A percentile compares a stretch with the other conserved stretches of the same genome.
phyloP scores from a whole-genome alignment of 148 eudicot genomes.

The Camellia lanceoleosa region DNA sequence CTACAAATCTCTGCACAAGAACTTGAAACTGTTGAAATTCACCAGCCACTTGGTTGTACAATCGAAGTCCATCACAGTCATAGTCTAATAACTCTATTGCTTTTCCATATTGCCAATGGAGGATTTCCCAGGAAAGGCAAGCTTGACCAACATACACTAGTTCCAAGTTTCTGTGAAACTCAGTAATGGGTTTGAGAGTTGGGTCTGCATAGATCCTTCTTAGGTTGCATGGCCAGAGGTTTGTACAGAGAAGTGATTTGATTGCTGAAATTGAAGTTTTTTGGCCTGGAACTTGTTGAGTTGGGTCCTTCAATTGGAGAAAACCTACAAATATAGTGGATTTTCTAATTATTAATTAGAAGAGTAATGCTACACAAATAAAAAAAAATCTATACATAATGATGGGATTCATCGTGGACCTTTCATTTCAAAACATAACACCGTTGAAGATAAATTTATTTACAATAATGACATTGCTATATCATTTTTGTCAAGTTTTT shows the following conservation, averaged over 20 bases:
- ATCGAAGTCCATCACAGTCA: slow-evolving; percentile 43
- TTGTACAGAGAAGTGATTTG: slow-evolving; percentile 45
- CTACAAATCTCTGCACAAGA: slow-evolving; percentile 66
- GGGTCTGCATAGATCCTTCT: slow-evolving; percentile 61
- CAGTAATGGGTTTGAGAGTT: slow-evolving; percentile 42
- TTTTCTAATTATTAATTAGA: no score
- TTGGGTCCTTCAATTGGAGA: slow-evolving; percentile 60
- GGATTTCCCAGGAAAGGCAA: slow-evolving; percentile 90
- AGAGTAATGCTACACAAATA: no score
- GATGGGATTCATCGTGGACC: no score
- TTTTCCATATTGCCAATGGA: slow-evolving; percentile 67
- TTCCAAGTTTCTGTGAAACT: slow-evolving; percentile 64
- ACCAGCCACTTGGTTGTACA: slow-evolving; percentile 58
- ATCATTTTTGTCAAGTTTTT: no score
- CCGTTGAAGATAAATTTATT: no score
- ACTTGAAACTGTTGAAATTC: slow-evolving; percentile 88
- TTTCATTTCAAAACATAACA: no score
- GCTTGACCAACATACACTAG: slow-evolving; percentile 70
- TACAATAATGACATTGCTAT: no score
- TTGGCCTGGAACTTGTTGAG: slow-evolving; percentile 34
- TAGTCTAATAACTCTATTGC: slow-evolving; percentile 45
- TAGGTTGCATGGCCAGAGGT: slow-evolving; percentile 49
- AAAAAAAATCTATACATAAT: no score
- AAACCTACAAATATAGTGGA: slow-evolving; percentile 39
- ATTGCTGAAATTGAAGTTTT: slow-evolving; percentile 43